Conservation (phyloP, 352 stramenopile species). For the Pythium aquatile region DNA sequence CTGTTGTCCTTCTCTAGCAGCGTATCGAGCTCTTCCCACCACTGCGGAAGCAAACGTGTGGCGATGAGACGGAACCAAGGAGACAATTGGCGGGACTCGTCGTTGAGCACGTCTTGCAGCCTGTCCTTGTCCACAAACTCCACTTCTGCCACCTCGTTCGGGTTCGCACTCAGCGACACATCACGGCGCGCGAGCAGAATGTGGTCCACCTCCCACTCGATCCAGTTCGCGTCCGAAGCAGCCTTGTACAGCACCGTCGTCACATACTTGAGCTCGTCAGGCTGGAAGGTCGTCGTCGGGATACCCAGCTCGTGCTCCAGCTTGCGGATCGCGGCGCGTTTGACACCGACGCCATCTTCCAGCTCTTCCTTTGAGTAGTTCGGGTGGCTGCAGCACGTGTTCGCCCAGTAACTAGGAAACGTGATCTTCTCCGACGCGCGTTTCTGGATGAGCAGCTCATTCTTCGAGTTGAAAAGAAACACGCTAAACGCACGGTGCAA, state of each 20-base stretch:
- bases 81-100: constrained; percentile 59
- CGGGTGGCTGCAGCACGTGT: constrained; percentile 99
- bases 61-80: constrained; percentile 88
- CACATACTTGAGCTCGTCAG: constrained; percentile 94
- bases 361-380: constrained; percentile 91
- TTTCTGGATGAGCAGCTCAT: constrained; percentile 89
- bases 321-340: constrained; percentile 96
- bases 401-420: constrained; percentile 99
- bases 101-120: constrained; percentile 52
- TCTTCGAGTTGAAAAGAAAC: constrained; percentile 87
- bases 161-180: constrained; percentile 86
- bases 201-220: constrained; percentile 99
- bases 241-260: constrained; percentile 98
- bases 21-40: constrained; percentile 71
- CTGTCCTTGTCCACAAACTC: constrained; percentile 86
- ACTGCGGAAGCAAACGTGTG: constrained; percentile 57
- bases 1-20: constrained; percentile 52
- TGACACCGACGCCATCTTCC: constrained; percentile 79
- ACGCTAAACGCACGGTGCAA: constrained; percentile 85
- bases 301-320: constrained; percentile 99
- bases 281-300: constrained; percentile 65
- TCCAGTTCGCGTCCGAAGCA: constrained; percentile 89
- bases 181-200: constrained; percentile 91
- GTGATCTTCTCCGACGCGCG: constrained; percentile 97
- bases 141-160: constrained; percentile 91